Base-by-base conservation (phyloP, 441 rosid genomes). In the Sinapis alba region DNA sequence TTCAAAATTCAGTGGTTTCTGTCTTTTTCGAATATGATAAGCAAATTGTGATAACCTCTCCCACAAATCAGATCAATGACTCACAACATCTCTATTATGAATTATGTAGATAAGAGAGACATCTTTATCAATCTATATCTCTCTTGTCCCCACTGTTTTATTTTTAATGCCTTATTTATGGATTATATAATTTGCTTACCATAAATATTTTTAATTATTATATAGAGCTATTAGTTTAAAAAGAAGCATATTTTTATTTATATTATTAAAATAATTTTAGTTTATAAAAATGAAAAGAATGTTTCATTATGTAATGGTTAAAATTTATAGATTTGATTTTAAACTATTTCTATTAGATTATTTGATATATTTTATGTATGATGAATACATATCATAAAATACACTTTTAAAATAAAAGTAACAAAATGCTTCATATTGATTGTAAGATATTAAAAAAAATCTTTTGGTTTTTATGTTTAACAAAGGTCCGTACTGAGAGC, bases 1-100 rank as follows among this genome's bases (percentile, higher is more conserved):
- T 36, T 20, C 36, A 26, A 68, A 76, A n/a, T 62, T 54, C 50
- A 62, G 19, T 9, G 53, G 21, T 53, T 50, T 54, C 32, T 69
- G 70, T 76, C 65, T 69, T 69, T 69, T 41, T 54, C 75, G 51
- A 63, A 63, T 76, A 65, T 76, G 75, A 76, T 76, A 69, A 76
- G 71, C 75, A 69, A 69, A 56, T 64, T 56, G 53, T 69, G 79
- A 76, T 76, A 76, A 23, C 75, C 60, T 28, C 61, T 69, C 16
- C 23, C 61, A 13, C 71, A 69, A 75, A 75, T 75, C 79, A 69
- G 47, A 68, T 26, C 58, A 23, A 53, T 75, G 36, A 32, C 59
- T 75, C 47, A 30, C 3, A 67, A 59, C 38, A 21, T 16, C 27
- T 41, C 59, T 41, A 5, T 58, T 26, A 45, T 65, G 13, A 57